Evolutionary conservation across 2,329 filamentous ascomycete genomes (phyloP), one percentile per base, ranked within the genome.

Genomic region (Clonostachys sp.): DNA sequence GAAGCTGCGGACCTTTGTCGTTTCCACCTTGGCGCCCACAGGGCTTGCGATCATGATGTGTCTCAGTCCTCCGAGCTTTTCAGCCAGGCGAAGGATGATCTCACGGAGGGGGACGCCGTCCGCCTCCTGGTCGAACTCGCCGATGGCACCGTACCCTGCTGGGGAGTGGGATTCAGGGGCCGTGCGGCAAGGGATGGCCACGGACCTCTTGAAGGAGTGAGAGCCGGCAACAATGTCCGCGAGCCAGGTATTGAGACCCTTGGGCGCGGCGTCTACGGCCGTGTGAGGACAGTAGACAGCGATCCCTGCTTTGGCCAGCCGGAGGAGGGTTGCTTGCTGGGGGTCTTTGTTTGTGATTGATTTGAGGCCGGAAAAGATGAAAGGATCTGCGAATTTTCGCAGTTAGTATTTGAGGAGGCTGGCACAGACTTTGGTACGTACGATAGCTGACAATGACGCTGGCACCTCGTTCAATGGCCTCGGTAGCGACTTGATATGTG

Each of bases 201-300:
- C 69, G 18, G 68, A 66, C 30, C 71, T 70, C 42, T 61, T 56
- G 34, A 61, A 63, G n/a, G 56, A 52, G 50, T 62, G 63, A 44
- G 59, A 57, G 10, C 82, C 84, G 3, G 85, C 84, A 17, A 96
- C 81, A 44, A 95, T 85, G 60, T 95, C 87, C 50, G 89, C 90
- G 10, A 99, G 83, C 92, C 92, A 99, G 64, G 95, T 89, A 61
- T 91, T 95, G 56, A 99, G 81, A 5, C 94, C 94, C 16, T 84
- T 82, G 1, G 84, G 81, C 1, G 89, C 89, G 38, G 90, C 90
- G 66, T 99, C 94, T 41, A 97, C 83, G 13, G 94, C 92, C 1
- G 94, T 99, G 69, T 99, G 94, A 1, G 94, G 94, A 54, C 87
- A 91, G 73, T 97, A 99, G 48, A 99, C 91, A 54, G 91, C 95